Conservation (phyloP, 2,329 filamentous ascomycete genomes). For the Colletotrichum brevisporum region DNA sequence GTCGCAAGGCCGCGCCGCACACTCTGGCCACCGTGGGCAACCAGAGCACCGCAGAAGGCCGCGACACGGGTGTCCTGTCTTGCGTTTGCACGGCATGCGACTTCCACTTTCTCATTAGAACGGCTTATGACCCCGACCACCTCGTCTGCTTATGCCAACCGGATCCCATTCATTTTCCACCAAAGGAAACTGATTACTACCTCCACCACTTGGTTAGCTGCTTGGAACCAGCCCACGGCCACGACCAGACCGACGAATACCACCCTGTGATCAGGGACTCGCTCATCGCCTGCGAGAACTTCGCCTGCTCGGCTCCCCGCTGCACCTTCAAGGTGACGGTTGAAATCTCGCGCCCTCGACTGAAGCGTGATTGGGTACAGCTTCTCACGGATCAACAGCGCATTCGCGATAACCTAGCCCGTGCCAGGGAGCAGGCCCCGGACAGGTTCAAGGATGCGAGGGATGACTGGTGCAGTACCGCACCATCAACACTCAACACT, state of each 20-base stretch:
- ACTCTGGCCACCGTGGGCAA: slow-evolving; percentile 51
- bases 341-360: slow-evolving; percentile 64
- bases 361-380: slow-evolving; percentile 58
- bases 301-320: slow-evolving; percentile 55
- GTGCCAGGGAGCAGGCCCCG: slow-evolving; percentile 61
- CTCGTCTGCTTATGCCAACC: slow-evolving; percentile 48
- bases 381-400: slow-evolving; percentile 61
- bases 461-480: slow-evolving; percentile 56
- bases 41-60: slow-evolving; percentile 50
- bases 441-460: slow-evolving; percentile 61
- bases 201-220: slow-evolving; percentile 37
- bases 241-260: slow-evolving; percentile 10
- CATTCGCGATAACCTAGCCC: slow-evolving; percentile 56
- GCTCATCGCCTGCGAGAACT: slow-evolving; percentile 29
- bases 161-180: slow-evolving; percentile 17
- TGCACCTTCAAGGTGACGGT: slow-evolving; percentile 61
- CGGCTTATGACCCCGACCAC: slow-evolving; percentile 51
- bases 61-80: slow-evolving; percentile 49
- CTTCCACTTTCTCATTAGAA: slow-evolving; percentile 58
- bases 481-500: slow-evolving; percentile 62
- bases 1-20: slow-evolving; percentile 48
- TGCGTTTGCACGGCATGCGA: slow-evolving; percentile 58
- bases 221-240: not conserved
- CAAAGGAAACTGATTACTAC: slow-evolving; percentile 28
- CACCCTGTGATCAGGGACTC: slow-evolving; percentile 50